Percentiles rank a stretch among this genome's conserved stretches.
Conservation (phyloP, 2,329 filamentous ascomycete genomes). For the Pseudogymnoascus verrucosus region DNA sequence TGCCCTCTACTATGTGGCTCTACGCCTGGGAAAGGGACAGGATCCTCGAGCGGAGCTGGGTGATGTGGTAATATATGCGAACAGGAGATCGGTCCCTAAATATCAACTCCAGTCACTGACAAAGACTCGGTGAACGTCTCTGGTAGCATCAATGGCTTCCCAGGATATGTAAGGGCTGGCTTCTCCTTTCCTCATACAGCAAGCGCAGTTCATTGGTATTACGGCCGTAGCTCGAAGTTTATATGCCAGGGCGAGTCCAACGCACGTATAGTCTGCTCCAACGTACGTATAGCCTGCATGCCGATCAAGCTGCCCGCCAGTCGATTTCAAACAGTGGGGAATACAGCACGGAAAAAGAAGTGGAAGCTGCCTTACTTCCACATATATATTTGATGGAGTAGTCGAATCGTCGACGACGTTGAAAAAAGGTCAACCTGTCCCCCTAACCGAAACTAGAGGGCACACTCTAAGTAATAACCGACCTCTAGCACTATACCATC, state of each 20-base stretch:
- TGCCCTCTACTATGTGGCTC: not conserved
- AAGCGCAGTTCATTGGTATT: not conserved
- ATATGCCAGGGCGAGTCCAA: not conserved
- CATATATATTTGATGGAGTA: not conserved
- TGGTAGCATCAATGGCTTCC: not conserved
- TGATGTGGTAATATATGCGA: not conserved
- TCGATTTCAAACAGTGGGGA: not conserved
- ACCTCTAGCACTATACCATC: not conserved
- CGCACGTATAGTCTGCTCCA: not conserved
- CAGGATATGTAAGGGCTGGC: not conserved
- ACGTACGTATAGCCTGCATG: not conserved
- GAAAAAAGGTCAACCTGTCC: not conserved
- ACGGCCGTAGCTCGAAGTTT: not conserved
- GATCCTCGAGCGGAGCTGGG: not conserved
- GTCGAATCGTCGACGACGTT: not conserved
- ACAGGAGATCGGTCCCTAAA: not conserved
- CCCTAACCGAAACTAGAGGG: not conserved
- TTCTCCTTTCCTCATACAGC: not conserved
- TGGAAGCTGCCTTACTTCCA: not conserved
- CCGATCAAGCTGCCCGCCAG: not conserved
- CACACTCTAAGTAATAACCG: slow-evolving; percentile 4
- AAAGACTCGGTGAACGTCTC: not conserved
- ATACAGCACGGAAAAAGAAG: not conserved
- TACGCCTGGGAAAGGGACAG: not conserved
- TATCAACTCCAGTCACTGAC: not conserved